These are phyloP conservation scores for Fusarium oxysporum DNA, from an alignment of 2,329 filamentous ascomycete species.

Conservation along the genomic window DNA sequence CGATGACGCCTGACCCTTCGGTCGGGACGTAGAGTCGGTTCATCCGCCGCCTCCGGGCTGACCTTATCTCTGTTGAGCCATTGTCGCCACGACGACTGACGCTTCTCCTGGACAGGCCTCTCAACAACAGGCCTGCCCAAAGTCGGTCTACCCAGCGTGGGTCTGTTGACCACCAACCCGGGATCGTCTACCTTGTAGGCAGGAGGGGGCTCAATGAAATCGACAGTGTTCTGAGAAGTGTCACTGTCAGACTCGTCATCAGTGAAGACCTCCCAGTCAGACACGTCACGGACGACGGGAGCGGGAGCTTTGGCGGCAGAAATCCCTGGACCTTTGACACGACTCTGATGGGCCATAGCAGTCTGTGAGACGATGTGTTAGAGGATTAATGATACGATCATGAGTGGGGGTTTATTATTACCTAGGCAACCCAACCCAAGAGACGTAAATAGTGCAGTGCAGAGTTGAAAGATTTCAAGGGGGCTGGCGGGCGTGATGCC, in stretches of 20 bases:
- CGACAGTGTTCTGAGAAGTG: conserved; percentile 24
- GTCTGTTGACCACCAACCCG: conserved; percentile 17
- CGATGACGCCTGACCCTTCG: conserved; percentile 13
- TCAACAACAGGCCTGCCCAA: conserved; percentile 27
- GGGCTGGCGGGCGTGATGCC: conserved; percentile 26
- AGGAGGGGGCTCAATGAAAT: conserved; percentile 20
- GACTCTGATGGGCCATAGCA: conserved; percentile 26
- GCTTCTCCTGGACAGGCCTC: conserved; percentile 27
- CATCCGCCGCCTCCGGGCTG: conserved; percentile 17
- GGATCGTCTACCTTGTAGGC: conserved; percentile 29
- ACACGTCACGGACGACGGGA: conserved; percentile 24
- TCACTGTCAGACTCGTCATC: conserved; percentile 28
- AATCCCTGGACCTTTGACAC: conserved; percentile 23
- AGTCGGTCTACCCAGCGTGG: conserved; percentile 21
- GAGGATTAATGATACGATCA: conserved; percentile 20
- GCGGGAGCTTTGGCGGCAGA: conserved; percentile 21
- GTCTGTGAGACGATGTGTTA: conserved; percentile 13
- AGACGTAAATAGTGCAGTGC: conserved; percentile 19
- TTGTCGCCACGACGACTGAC: conserved; percentile 26
- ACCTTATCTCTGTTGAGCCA: conserved; percentile 22
- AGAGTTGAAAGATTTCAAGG: conserved; percentile 26
- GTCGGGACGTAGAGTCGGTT: conserved; percentile 12
- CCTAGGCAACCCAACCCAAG: conserved; percentile 24
- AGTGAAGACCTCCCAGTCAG: conserved; percentile 27
- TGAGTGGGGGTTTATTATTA: conserved; percentile 25